Percentiles rank a stretch among this genome's conserved stretches.
These are phyloP conservation scores for Zea luxurians DNA, from an alignment of 176 grass and related monocot genomes.

Conservation along the genomic window DNA sequence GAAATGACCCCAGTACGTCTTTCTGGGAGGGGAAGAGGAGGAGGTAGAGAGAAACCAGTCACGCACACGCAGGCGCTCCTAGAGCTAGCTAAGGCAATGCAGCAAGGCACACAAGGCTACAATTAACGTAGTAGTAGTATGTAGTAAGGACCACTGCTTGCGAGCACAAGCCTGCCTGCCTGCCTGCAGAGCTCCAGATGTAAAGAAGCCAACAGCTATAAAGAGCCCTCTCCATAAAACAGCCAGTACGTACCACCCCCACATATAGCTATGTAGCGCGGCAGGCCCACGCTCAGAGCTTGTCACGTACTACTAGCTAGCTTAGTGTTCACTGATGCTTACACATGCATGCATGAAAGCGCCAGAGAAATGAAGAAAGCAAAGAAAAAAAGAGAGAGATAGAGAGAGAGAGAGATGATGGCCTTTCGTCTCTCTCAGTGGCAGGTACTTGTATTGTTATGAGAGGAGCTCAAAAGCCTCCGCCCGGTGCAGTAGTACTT, in stretches of 20 bases:
- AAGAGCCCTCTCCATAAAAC: constrained; percentile 68
- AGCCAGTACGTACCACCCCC: constrained; percentile 52
- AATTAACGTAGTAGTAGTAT: constrained; percentile 38
- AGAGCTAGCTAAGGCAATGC: constrained; percentile 25
- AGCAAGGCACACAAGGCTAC: constrained; percentile 47
- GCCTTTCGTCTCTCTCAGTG: constrained; percentile 47
- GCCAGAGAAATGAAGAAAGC: constrained; percentile 69
- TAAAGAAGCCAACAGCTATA: constrained; percentile 99
- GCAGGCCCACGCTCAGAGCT: constrained; percentile 71
- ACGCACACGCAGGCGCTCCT: constrained; percentile 29
- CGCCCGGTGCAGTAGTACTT: constrained; percentile 51
- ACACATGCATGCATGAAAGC: constrained; percentile 96
- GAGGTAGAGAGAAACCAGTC: constrained; percentile 42
- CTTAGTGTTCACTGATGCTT: constrained; percentile 57
- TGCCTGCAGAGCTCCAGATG: constrained; percentile 54
- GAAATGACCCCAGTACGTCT: neutral
- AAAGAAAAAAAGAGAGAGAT: constrained; percentile 35
- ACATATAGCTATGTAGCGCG: constrained; percentile 65
- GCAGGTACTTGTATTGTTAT: constrained; percentile 89
- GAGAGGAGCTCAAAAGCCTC: constrained; percentile 77
- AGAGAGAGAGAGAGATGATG: constrained; percentile 30
- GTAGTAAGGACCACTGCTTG: constrained; percentile 68
- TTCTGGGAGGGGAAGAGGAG: neutral
- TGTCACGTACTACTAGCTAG: constrained; percentile 58
- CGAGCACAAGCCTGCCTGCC: constrained; percentile 76